These are phyloP conservation scores for Cryptosporidium xiaoi DNA, from an alignment of 169 alveolate genomes.

Conservation along the genomic window DNA sequence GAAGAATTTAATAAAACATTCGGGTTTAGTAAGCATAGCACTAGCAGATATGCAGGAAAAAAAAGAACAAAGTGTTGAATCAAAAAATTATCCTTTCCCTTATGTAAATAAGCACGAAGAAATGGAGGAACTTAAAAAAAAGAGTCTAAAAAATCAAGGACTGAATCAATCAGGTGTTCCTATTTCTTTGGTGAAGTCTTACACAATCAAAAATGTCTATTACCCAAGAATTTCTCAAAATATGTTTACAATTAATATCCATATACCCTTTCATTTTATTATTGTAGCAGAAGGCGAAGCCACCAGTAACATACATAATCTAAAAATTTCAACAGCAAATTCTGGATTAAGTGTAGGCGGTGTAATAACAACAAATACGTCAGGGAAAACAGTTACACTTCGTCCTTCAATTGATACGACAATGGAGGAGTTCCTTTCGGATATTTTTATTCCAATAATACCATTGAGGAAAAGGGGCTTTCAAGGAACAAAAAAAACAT, in stretches of 20 bases:
- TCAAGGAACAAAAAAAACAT: constrained; percentile 44
- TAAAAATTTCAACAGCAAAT: constrained; percentile 55
- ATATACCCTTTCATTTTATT: constrained; percentile 85
- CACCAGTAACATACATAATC: constrained; percentile 71
- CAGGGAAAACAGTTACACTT: constrained; percentile 45
- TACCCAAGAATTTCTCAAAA: constrained; percentile 80
- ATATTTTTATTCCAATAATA: constrained; percentile 78
- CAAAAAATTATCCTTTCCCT: constrained; percentile 53
- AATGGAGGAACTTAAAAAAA: constrained; percentile 63
- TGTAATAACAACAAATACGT: constrained; percentile 24
- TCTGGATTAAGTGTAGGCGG: constrained; percentile 64
- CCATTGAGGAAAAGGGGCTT: constrained; percentile 78
- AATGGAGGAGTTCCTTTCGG: constrained; percentile 79
- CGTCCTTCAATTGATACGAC: constrained; percentile 81
- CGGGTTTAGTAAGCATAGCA: constrained; percentile 71
- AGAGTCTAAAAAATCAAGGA: constrained; percentile 59
- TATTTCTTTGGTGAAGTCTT: constrained; percentile 78
- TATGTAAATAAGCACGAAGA: constrained; percentile 45
- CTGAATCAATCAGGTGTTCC: constrained; percentile 82
- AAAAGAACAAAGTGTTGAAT: constrained; percentile 11
- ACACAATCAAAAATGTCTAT: constrained; percentile 79
- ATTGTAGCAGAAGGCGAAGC: constrained; percentile 85
- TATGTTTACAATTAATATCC: constrained; percentile 80
- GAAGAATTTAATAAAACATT: constrained; percentile 34
- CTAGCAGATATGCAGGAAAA: constrained; percentile 65